Conservation (phyloP, 192 early-diverging fungal species). For the Gigaspora rosea region DNA sequence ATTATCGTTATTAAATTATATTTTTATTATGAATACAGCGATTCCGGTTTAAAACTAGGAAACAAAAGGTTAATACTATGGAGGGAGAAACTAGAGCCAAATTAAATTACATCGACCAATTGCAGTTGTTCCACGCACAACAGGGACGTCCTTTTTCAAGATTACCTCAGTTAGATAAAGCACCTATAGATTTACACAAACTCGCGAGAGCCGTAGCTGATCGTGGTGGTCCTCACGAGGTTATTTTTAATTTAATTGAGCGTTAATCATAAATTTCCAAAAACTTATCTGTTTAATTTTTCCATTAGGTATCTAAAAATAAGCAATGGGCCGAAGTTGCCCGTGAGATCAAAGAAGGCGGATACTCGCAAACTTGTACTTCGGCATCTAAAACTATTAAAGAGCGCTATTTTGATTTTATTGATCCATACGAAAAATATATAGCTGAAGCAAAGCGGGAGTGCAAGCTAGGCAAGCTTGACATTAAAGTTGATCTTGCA, state of each 20-base stretch:
- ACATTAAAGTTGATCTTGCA: neutral
- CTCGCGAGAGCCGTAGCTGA: constrained; percentile 80
- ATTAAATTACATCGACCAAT: constrained; percentile 89
- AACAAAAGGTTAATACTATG: constrained; percentile 90
- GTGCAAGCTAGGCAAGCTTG: neutral
- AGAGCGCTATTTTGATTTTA: constrained; percentile 60
- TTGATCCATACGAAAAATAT: constrained; percentile 65
- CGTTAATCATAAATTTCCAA: neutral
- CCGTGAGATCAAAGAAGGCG: constrained; percentile 52
- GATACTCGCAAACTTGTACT: constrained; percentile 65
- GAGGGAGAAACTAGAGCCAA: constrained; percentile 85
- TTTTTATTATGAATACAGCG: constrained; percentile 48
- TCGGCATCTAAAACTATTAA: constrained; percentile 70
- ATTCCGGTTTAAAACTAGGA: constrained; percentile 87
- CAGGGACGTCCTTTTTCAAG: constrained; percentile 71
- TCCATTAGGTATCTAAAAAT: constrained; percentile 56
- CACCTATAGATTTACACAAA: constrained; percentile 81
- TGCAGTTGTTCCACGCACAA: constrained; percentile 85
- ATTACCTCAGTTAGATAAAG: constrained; percentile 83
- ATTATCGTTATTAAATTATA: neutral
- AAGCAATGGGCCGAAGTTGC: constrained; percentile 84
- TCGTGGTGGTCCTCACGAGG: constrained; percentile 75
- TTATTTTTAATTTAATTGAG: constrained; percentile 30
- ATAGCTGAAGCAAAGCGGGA: constrained; percentile 46
- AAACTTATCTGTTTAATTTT: neutral